Conservation (phyloP, 2,329 filamentous ascomycete species). For the Cladophialophora immunda region DNA sequence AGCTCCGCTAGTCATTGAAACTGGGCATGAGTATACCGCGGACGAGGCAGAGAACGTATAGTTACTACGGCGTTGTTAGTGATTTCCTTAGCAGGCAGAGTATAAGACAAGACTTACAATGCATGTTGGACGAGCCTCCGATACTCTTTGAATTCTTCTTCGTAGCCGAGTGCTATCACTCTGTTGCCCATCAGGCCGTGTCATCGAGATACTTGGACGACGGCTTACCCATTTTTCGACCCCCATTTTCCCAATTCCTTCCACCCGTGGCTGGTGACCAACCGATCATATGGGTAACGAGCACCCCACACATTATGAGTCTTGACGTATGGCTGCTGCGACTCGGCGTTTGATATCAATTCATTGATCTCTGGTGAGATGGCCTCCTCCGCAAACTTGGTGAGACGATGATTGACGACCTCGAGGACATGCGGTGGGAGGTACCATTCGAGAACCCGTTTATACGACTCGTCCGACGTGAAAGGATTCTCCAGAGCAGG, state of each 20-base stretch:
- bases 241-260: conserved; percentile 49
- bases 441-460: conserved; percentile 39
- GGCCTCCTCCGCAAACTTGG: conserved; percentile 45
- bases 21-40: conserved; percentile 42
- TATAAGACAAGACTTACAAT: conserved; percentile 37
- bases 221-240: conserved; percentile 42
- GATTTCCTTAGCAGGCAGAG: background rate
- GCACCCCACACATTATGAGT: conserved; percentile 43
- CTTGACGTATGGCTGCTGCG: conserved; percentile 42
- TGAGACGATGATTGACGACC: conserved; percentile 53
- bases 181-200: background rate
- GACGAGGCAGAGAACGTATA: conserved; percentile 43
- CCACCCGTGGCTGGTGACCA: conserved; percentile 43
- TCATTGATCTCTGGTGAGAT: conserved; percentile 43
- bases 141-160: conserved; percentile 40
- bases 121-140: conserved; percentile 43
- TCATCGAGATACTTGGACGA: background rate
- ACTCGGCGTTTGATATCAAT: conserved; percentile 42
- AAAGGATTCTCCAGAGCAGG: conserved; percentile 38
- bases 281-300: conserved; percentile 37
- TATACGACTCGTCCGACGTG: conserved; percentile 37
- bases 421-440: conserved; percentile 61
- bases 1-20: conserved; percentile 44
- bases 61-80: conserved; percentile 36
- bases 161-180: conserved; percentile 44